Conservation (phyloP, 2,329 filamentous ascomycete genomes). For the Botryotinia convoluta region DNA sequence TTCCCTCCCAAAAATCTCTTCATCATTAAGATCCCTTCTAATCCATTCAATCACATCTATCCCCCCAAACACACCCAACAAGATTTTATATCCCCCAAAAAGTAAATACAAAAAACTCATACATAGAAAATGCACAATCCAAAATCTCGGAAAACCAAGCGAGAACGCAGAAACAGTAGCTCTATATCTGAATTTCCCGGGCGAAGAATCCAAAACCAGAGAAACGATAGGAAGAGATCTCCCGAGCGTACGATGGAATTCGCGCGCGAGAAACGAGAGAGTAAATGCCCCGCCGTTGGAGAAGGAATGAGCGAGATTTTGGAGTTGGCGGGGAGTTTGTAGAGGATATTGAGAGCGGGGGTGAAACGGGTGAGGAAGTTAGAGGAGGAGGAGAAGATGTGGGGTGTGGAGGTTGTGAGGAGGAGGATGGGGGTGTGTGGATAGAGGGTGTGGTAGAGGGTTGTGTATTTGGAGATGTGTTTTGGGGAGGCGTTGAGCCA, state of each 20-base stretch:
- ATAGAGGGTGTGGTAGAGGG: conserved; percentile 43
- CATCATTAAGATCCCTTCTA: neutral
- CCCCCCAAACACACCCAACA: neutral
- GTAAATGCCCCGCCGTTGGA: conserved; percentile 43
- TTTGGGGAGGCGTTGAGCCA: conserved; percentile 48
- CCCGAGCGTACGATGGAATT: neutral
- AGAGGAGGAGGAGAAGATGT: neutral
- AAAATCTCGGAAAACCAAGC: neutral
- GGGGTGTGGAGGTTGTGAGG: conserved; percentile 48
- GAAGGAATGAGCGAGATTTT: conserved; percentile 46
- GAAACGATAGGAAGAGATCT: neutral
- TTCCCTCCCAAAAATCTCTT: neutral
- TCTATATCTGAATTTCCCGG: neutral
- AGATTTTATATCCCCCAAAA: neutral
- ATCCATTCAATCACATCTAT: neutral
- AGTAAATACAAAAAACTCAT: neutral
- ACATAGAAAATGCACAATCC: neutral
- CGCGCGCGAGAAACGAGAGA: neutral
- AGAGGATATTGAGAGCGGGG: neutral
- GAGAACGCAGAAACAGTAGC: neutral
- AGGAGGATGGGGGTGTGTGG: conserved; percentile 48
- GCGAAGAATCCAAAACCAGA: neutral
- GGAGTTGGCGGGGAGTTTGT: neutral
- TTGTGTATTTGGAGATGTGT: conserved; percentile 48
- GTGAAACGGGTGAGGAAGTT: neutral